Percentiles rank a stretch among this genome's conserved stretches.
phyloP scores from a whole-genome alignment of 805 yeast species.

The Kregervanrija delftensis region DNA sequence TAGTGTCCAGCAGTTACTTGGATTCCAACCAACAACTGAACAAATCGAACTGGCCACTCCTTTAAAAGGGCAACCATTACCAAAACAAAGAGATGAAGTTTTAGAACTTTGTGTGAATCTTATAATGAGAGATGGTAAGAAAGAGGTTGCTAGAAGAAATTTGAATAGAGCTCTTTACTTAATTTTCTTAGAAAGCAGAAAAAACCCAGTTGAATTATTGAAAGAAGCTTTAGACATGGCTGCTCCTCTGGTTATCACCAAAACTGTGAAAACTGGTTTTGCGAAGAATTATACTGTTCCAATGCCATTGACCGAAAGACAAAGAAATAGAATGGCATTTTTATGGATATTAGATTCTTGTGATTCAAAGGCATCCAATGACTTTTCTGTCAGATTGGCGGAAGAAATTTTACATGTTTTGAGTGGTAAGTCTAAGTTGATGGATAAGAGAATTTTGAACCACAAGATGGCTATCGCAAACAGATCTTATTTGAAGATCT shows the following conservation, averaged over 20 bases:
- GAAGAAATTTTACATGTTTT: slow-evolving; percentile 80
- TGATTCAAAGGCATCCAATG: slow-evolving; percentile 68
- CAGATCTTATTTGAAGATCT: slow-evolving; percentile 52
- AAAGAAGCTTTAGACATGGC: slow-evolving; percentile 69
- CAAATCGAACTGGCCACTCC: slow-evolving; percentile 54
- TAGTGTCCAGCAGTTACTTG: slow-evolving; percentile 16
- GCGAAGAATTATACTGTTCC: slow-evolving; percentile 83
- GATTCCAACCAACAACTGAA: slow-evolving; percentile 54
- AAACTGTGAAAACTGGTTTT: slow-evolving; percentile 72
- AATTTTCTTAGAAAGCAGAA: slow-evolving; percentile 62
- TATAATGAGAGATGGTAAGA: slow-evolving; percentile 90
- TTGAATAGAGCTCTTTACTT: slow-evolving; percentile 76
- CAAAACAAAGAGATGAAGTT: slow-evolving; percentile 59
- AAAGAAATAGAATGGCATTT: slow-evolving; percentile 82
- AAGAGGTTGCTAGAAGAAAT: slow-evolving; percentile 67
- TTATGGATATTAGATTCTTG: slow-evolving; percentile 86
- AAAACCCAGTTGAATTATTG: slow-evolving; percentile 74
- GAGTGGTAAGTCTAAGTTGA: slow-evolving; percentile 75
- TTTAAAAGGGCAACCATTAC: slow-evolving; percentile 47
- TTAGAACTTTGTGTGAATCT: slow-evolving; percentile 74
- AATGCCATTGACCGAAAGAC: slow-evolving; percentile 72
- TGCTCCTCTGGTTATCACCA: slow-evolving; percentile 78
- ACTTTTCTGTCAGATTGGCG: slow-evolving; percentile 80
- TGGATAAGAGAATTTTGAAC: slow-evolving; percentile 73
- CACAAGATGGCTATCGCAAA: slow-evolving; percentile 85